phyloP scores from a whole-genome alignment of 176 grass and related monocot genomes.

The Musa acuminata region DNA sequence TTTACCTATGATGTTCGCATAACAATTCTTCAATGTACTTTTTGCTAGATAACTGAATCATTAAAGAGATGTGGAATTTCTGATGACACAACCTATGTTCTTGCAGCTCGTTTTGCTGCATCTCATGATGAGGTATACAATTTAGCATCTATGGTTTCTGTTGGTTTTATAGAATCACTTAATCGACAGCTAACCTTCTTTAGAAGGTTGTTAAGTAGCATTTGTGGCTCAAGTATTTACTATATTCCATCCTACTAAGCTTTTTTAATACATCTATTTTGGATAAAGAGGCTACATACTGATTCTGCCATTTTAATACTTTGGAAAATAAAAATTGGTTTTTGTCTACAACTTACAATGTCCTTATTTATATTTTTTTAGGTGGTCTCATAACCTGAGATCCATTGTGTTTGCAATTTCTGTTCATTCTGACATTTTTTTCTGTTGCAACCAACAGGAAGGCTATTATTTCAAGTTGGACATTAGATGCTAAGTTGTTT shows the following conservation, averaged over 20 bases:
- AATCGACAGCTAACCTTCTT: neutral
- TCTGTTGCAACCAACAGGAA: neutral
- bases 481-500: neutral
- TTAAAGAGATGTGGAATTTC: conserved; percentile 80
- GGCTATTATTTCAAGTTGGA: neutral
- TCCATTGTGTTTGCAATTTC: no score
- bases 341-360: no score
- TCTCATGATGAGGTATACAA: conserved; percentile 61
- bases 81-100: conserved; percentile 61
- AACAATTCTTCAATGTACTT: neutral
- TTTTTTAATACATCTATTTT: neutral
- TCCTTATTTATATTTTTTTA: no score
- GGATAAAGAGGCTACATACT: neutral
- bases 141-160: neutral
- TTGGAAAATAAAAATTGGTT: no score
- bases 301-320: neutral
- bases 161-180: neutral
- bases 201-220: conserved; percentile 1
- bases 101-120: conserved; percentile 77
- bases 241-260: neutral
- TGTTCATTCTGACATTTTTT: neutral
- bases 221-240: neutral
- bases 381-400: no score
- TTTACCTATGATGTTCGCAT: neutral
- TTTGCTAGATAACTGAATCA: conserved; percentile 64